Evolutionary conservation across 345 rosid genomes (phyloP).

Genomic region (Eucalyptus albens): DNA sequence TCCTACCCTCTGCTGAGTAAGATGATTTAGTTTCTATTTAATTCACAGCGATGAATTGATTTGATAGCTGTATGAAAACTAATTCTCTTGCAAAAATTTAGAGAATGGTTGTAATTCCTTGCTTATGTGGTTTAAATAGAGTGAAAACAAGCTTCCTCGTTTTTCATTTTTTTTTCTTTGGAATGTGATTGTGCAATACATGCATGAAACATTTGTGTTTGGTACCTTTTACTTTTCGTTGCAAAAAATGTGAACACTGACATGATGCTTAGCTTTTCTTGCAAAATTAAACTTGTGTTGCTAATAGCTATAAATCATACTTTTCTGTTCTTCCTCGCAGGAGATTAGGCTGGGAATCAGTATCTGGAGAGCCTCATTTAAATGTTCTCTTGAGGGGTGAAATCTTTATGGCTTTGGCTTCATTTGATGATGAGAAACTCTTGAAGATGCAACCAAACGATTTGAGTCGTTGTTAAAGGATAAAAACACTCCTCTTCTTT

Average conservation of each 20-base stretch:
- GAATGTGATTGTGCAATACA: neutral
- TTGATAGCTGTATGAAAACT: neutral
- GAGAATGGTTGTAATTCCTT: neutral
- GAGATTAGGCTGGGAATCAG: conserved; percentile 18
- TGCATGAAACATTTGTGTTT: neutral
- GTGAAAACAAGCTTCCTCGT: neutral
- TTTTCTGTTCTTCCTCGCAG: neutral
- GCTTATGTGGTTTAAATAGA: neutral
- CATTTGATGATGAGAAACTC: conserved; percentile 10
- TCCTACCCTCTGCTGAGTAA: conserved; percentile 16
- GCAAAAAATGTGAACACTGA: neutral
- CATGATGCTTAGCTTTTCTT: neutral
- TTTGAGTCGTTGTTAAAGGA: conserved; percentile 11
- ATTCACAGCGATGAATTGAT: neutral
- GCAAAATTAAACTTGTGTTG: neutral
- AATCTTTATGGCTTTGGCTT: conserved; percentile 12
- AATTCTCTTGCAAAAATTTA: neutral
- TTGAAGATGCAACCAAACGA: conserved; percentile 7
- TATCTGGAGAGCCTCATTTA: conserved; percentile 15
- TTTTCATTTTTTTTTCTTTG: neutral
- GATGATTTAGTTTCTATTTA: neutral
- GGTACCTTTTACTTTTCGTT: neutral
- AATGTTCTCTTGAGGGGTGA: conserved; percentile 19
- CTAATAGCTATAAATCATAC: neutral
- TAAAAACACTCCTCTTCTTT: conserved; percentile 6